Evolutionary conservation across 2,329 filamentous ascomycete genomes (phyloP), one percentile per base, ranked within the genome.

Genomic region (Monilinia fructigena): DNA sequence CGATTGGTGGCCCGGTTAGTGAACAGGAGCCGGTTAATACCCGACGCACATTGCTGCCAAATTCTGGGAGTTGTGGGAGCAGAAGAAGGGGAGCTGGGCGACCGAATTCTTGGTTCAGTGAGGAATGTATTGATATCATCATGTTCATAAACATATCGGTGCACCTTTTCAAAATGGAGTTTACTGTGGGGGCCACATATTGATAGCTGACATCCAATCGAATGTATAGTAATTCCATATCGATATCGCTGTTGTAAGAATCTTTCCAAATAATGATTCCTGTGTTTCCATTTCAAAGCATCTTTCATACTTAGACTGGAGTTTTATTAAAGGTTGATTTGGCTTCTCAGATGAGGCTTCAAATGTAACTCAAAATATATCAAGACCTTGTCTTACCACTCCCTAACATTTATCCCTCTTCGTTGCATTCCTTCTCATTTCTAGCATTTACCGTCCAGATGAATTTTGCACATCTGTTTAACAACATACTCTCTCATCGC

Each of bases 1-100:
- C 74, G 58, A 78, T 84, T 0, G 79, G 79, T 3, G 83, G 82
- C 0, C 70, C 74, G 0, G 81, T 84, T 0, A 72, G 71, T 2
- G 75, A 76, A 0, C 76, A 79, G 12, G 76, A 80, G n/a, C 76
- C 77, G 68, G 74, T 75, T 2, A 67, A 80, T 59, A 83, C 68
- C 81, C 82, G 0, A 71, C 68, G 55, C 79, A 79, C 31, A 83
- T 84, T 69, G 81, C 82, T 0, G 73, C 77, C 35, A 76, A 77
- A 70, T 76, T 78, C 14, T 82, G 79, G 76, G 75, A 74, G 50
- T 77, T 82, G 69, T 83, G 79, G 72, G 76, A 78, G 67, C 76
- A 77, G 65, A 76, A 76, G 0, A 75, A 74, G 66, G 77, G 74
- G 4, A 71, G 72, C 20, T 78, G 76, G 72, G 71, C 72, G 47